Percentiles rank a stretch among this genome's conserved stretches.
These are phyloP conservation scores for Zygotorulaspora mrakii DNA, from an alignment of 1,139 yeast species.

Conservation along the genomic window DNA sequence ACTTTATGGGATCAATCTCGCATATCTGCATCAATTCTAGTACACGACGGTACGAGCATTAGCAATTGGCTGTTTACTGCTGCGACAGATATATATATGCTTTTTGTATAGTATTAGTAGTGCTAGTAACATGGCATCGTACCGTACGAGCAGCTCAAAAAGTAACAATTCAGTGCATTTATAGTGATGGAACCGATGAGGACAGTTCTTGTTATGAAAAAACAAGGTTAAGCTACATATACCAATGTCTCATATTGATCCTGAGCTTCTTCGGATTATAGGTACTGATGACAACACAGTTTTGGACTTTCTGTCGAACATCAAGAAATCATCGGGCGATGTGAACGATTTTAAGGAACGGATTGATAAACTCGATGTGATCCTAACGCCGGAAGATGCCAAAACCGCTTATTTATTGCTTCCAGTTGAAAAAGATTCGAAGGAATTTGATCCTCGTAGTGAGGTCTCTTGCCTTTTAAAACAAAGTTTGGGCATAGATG, in stretches of 20 bases:
- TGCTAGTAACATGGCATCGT: slow-evolving; percentile 1
- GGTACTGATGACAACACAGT: slow-evolving; percentile 20
- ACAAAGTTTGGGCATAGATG: slow-evolving; percentile 25
- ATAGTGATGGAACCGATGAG: slow-evolving; percentile 2
- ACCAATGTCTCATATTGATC: slow-evolving; percentile 9
- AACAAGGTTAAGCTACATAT: not conserved
- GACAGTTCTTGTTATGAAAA: no score
- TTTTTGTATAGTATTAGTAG: not conserved
- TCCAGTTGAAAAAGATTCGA: not conserved
- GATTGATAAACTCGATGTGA: slow-evolving; percentile 20
- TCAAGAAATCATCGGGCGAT: slow-evolving; percentile 13
- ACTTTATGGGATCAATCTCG: not conserved
- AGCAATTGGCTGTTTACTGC: not conserved
- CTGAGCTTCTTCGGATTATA: slow-evolving; percentile 9
- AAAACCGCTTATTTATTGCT: slow-evolving; percentile 11
- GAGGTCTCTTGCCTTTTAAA: slow-evolving; percentile 8
- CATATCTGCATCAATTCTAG: slow-evolving; percentile 1
- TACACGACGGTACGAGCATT: slow-evolving; percentile 3
- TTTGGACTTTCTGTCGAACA: slow-evolving; percentile 20
- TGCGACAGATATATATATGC: slow-evolving; percentile 3
- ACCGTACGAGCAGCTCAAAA: not conserved
- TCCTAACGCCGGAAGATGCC: slow-evolving; percentile 12
- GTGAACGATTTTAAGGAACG: slow-evolving; percentile 14
- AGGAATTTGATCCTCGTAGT: not conserved
- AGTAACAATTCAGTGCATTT: no score